Conservation (phyloP, 441 rosid species). For the Gossypium davidsonii region DNA sequence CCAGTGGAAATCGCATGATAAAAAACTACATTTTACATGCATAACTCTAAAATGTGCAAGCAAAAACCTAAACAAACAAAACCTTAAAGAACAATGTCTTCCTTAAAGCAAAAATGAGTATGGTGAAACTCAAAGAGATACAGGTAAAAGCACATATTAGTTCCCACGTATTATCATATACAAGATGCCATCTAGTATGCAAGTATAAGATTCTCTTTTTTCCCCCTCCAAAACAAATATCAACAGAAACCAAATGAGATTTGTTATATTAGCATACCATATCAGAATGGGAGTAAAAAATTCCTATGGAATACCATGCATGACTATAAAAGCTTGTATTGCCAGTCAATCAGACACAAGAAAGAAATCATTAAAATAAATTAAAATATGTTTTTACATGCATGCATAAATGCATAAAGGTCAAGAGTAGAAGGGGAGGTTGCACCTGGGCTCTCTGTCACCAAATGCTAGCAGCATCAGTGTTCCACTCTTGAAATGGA, state of each 20-base stretch:
- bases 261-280: neutral
- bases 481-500: slow-evolving; percentile 84
- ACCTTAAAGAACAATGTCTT: neutral
- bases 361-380: neutral
- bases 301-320: neutral
- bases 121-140: neutral
- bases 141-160: neutral
- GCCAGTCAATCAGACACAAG: neutral
- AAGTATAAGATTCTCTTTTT: neutral
- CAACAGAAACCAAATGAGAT: neutral
- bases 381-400: neutral
- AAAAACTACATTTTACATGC: neutral
- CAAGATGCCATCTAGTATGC: neutral
- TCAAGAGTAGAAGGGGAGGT: neutral
- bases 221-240: neutral
- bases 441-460: slow-evolving; percentile 90
- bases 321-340: neutral
- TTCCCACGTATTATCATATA: neutral
- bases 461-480: slow-evolving; percentile 86
- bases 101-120: neutral
- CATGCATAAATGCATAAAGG: neutral
- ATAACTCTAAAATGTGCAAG: neutral
- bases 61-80: neutral
- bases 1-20: neutral
- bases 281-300: neutral